Evolutionary conservation across 768 basidiomycete genomes (phyloP).

Genomic region (Xanthoconium purpureum): DNA sequence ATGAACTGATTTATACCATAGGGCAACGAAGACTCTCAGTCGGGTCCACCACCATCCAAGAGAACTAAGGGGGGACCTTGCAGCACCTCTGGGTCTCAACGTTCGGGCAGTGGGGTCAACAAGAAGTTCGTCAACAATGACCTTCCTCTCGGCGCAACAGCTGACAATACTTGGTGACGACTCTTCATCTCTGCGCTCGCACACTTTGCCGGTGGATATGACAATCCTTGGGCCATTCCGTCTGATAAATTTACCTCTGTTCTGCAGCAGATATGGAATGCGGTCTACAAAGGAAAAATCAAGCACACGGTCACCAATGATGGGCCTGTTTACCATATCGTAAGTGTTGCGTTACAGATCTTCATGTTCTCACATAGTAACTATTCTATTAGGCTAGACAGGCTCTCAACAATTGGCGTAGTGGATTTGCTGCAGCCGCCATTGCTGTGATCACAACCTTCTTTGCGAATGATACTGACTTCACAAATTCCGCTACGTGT

Average conservation of each 20-base stretch:
- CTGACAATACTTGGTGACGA: background rate
- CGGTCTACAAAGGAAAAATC: background rate
- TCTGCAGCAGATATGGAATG: constrained; percentile 1
- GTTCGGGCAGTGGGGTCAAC: background rate
- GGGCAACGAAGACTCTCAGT: no score
- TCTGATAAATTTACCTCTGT: background rate
- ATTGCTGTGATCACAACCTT: background rate
- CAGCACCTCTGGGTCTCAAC: background rate
- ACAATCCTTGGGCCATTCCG: background rate
- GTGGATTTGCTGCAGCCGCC: background rate
- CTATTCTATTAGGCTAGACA: background rate
- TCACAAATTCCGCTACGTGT: background rate
- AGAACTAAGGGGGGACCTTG: no score
- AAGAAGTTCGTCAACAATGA: background rate
- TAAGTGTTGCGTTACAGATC: background rate
- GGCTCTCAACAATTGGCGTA: background rate
- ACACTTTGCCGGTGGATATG: background rate
- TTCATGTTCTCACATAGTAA: background rate
- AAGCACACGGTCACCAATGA: background rate
- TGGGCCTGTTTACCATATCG: background rate
- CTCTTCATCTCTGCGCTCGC: background rate
- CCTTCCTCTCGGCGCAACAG: background rate
- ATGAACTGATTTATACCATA: no score
- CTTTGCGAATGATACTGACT: background rate
- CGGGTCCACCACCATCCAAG: background rate